Conservation (phyloP, 2,329 filamentous ascomycete species). For the Fusarium falciforme region DNA sequence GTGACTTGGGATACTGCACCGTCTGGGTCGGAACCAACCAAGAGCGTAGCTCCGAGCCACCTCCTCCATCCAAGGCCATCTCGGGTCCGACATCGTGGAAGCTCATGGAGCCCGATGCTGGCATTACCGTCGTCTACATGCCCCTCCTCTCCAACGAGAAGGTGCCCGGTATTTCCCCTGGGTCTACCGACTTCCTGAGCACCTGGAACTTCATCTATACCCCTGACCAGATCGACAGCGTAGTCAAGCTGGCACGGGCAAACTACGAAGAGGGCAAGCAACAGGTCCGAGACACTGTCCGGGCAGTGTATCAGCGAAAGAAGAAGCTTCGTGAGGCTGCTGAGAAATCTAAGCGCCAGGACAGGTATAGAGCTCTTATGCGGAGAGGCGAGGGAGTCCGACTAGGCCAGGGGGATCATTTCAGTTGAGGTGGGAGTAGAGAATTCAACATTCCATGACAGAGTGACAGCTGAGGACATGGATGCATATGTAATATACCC, state of each 20-base stretch:
- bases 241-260: slow-evolving; percentile 82
- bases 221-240: slow-evolving; percentile 86
- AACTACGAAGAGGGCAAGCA: slow-evolving; percentile 89
- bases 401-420: slow-evolving; percentile 74
- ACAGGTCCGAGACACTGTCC: slow-evolving; percentile 80
- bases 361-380: slow-evolving; percentile 59
- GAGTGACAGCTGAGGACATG: slow-evolving; percentile 1
- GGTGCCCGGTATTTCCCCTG: slow-evolving; percentile 84
- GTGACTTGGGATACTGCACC: slow-evolving; percentile 89
- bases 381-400: slow-evolving; percentile 64
- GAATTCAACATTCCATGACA: slow-evolving; percentile 5
- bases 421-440: slow-evolving; percentile 55
- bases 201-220: slow-evolving; percentile 99
- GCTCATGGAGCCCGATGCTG: slow-evolving; percentile 78
- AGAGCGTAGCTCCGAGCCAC: slow-evolving; percentile 71
- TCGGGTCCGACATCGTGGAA: slow-evolving; percentile 75
- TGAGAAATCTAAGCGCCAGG: slow-evolving; percentile 54
- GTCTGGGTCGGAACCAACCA: slow-evolving; percentile 91
- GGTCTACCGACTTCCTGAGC: slow-evolving; percentile 84
- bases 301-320: slow-evolving; percentile 94
- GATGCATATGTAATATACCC: slow-evolving; percentile 33
- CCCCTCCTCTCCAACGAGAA: slow-evolving; percentile 87
- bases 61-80: slow-evolving; percentile 63
- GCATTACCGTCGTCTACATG: slow-evolving; percentile 90
- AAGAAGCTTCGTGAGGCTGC: slow-evolving; percentile 72